Base-by-base conservation (phyloP, 257 asterid species). In the Solanum ahanhuiri region DNA sequence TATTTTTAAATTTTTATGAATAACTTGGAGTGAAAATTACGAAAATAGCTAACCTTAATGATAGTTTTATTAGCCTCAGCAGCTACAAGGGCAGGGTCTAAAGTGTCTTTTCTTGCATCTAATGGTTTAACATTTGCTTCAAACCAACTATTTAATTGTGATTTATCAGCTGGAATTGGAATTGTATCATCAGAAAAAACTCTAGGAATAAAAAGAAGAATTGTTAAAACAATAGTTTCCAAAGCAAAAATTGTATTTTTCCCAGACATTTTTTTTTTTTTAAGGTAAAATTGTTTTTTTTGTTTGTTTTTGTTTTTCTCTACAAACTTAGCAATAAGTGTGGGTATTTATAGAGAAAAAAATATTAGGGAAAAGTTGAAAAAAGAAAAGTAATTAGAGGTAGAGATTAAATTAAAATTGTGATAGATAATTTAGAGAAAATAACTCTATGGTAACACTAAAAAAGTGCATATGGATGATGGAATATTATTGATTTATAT, bases 61-160 rank as follows among this genome's bases (percentile, higher is more conserved):
- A 87, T 85, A 84, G 58, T 91, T 7, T 87, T 48, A 1, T 41
- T 54, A 6, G 37, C 88, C 85, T 90, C 95, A 0, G 94, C 94
- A 1, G 86, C 70, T 9, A 10, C 93, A 8, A 89, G 87, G 4
- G 67, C 85, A 1, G 95, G 88, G 35, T 87, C 90, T 15, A 91
- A 11, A 0, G 89, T 48, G 3, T 33, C 87, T 20, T 72, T 87
- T 28, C 90, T 79, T 30, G 86, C 15, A 1, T 86, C 0, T 1
- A 77, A 2, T 0, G 84, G 89, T 28, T 82, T 83, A 12, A 93
- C 89, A 28, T 89, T 89, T 10, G 75, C 20, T 9, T 79, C 7
- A 86, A 95, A 96, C 98, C 99, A 95, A 11, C 63, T 81, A 23
- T 83, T 48, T 22, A 94, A 0, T 60, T 87, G 86, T 1, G 89